Evolutionary conservation across 306 rosid species (phyloP).

Genomic region (Myrica gale): DNA sequence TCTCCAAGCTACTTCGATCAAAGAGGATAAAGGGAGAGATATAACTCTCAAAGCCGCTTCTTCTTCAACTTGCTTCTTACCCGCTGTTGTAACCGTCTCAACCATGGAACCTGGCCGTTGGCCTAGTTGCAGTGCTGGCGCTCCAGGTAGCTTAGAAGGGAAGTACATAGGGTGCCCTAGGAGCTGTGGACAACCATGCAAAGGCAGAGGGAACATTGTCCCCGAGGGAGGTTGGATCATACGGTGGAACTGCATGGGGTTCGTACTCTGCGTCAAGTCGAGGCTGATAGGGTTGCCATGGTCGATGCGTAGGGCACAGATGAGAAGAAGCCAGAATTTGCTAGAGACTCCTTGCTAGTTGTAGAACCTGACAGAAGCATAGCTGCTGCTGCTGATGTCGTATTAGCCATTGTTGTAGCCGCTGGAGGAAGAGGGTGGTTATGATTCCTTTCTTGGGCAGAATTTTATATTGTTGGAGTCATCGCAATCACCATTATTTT

Average conservation of each 20-base stretch:
- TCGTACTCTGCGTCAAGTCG: constrained; percentile 44
- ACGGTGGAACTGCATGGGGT: constrained; percentile 25
- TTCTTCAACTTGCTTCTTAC: too few relatives aligned
- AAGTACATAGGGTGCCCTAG: constrained; percentile 36
- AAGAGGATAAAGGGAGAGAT: too few relatives aligned
- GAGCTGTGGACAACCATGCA: constrained; percentile 25
- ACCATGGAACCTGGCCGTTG: constrained; percentile 26
- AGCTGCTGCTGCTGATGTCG: constrained; percentile 55
- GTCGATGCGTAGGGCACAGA: constrained; percentile 33
- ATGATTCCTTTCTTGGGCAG: constrained; percentile 34
- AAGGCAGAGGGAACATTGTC: constrained; percentile 34
- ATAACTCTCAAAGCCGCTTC: too few relatives aligned
- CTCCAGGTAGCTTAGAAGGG: constrained; percentile 22
- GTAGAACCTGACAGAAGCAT: constrained; percentile 47
- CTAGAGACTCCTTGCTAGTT: constrained; percentile 22
- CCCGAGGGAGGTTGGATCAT: background rate
- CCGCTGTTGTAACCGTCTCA: constrained; percentile 44
- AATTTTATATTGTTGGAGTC: background rate
- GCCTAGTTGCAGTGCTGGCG: constrained; percentile 17
- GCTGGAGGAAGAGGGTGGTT: constrained; percentile 60
- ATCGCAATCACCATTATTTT: background rate
- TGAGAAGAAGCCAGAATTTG: constrained; percentile 31
- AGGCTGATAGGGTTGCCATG: constrained; percentile 50
- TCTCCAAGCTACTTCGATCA: too few relatives aligned
- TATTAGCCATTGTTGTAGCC: constrained; percentile 46